These are phyloP conservation scores for Pulveroboletus ravenelii DNA, from an alignment of 768 basidiomycete genomes.

Conservation along the genomic window DNA sequence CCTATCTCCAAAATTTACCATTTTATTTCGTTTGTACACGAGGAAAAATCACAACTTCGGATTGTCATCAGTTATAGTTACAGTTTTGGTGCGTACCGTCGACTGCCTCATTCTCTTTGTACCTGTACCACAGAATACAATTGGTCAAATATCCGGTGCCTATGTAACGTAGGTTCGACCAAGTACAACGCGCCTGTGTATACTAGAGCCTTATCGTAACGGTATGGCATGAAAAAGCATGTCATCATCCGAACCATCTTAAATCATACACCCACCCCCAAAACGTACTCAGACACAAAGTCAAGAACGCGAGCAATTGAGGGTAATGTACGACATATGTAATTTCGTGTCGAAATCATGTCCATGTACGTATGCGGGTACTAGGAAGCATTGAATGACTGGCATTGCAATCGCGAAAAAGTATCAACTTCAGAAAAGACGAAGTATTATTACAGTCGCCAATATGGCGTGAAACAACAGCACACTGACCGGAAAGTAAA, in stretches of 20 bases:
- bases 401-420: neutral
- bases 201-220: neutral
- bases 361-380: neutral
- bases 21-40: no score
- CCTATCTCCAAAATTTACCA: no score
- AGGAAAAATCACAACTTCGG: no score
- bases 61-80: no score
- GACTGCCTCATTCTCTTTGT: no score
- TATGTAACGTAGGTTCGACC: no score
- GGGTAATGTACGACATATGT: constrained; percentile 2
- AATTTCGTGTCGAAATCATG: neutral
- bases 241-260: neutral
- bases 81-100: no score
- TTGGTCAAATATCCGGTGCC: no score
- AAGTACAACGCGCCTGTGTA: neutral
- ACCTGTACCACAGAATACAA: no score
- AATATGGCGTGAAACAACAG: neutral
- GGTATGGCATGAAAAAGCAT: neutral
- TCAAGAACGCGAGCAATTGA: neutral
- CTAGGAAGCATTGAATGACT: constrained; percentile 1
- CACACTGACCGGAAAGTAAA: neutral
- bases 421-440: neutral
- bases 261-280: constrained; percentile 5
- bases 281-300: constrained; percentile 1
- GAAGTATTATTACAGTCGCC: neutral